phyloP scores from a whole-genome alignment of 805 yeast species.

The Saturnispora ahearnii region DNA sequence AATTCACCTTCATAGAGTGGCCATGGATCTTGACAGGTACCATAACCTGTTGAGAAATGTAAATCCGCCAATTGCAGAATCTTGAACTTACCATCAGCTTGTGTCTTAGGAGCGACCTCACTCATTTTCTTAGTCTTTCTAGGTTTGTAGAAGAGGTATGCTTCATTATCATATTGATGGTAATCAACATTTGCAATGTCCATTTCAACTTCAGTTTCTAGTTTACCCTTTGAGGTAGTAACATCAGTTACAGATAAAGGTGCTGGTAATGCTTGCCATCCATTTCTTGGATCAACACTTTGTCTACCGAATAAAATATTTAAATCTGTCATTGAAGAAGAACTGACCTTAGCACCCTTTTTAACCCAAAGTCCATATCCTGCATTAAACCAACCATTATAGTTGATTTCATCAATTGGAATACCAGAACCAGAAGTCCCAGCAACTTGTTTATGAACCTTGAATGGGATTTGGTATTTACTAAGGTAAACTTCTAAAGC shows the following conservation, averaged over 20 bases:
- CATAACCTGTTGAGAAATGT: slow-evolving; percentile 80
- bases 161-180: slow-evolving; percentile 14
- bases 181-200: slow-evolving; percentile 3
- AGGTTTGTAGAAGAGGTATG: slow-evolving; percentile 10
- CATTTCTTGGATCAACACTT: slow-evolving; percentile 68
- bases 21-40: slow-evolving; percentile 66
- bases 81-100: slow-evolving; percentile 48
- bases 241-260: slow-evolving; percentile 8
- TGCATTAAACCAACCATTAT: slow-evolving; percentile 10
- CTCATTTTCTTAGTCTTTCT: slow-evolving; percentile 17
- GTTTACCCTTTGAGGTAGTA: slow-evolving; percentile 2
- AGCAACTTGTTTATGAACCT: slow-evolving; percentile 5
- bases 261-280: slow-evolving; percentile 39
- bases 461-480: slow-evolving; percentile 2
- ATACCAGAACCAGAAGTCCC: background rate
- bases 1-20: slow-evolving; percentile 35
- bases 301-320: slow-evolving; percentile 67
- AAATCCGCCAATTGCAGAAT: slow-evolving; percentile 86
- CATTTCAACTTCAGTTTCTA: background rate
- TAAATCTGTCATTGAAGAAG: slow-evolving; percentile 42
- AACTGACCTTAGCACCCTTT: slow-evolving; percentile 31
- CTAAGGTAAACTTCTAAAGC: background rate
- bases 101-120: slow-evolving; percentile 25
- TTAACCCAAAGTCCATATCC: slow-evolving; percentile 53
- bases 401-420: background rate